Conservation (phyloP, 208 protist genomes). For the Acanthamoeba sp. region DNA sequence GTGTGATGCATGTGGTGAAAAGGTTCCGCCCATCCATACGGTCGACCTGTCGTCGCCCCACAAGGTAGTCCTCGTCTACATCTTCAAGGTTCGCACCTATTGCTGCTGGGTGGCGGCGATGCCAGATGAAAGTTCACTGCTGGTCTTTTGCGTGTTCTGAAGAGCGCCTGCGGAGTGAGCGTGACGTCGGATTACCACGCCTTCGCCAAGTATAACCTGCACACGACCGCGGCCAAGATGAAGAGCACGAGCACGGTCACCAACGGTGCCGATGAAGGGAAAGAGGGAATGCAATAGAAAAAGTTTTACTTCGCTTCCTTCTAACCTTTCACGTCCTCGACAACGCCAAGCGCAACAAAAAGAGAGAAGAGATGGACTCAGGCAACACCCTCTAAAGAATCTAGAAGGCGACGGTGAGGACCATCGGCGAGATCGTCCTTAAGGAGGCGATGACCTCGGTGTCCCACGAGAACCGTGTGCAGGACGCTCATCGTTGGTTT, state of each 20-base stretch:
- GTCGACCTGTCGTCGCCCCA: neutral
- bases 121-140: neutral
- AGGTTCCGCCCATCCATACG: neutral
- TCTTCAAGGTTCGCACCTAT: conserved; percentile 5
- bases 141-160: neutral
- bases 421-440: neutral
- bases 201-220: conserved; percentile 54
- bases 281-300: too few relatives aligned
- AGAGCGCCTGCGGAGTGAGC: conserved; percentile 29
- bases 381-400: too few relatives aligned
- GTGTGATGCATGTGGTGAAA: neutral
- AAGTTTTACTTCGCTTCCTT: too few relatives aligned
- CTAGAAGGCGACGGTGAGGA: too few relatives aligned
- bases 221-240: neutral
- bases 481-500: too few relatives aligned
- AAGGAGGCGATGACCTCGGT: too few relatives aligned
- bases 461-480: neutral
- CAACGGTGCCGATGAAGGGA: neutral
- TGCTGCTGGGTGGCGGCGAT: neutral
- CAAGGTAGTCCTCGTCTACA: conserved; percentile 19
- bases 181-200: neutral
- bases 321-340: too few relatives aligned
- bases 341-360: too few relatives aligned
- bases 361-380: too few relatives aligned
- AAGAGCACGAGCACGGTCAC: neutral